phyloP scores from a whole-genome alignment of 208 protist species.

The Crithidia brevicula region DNA sequence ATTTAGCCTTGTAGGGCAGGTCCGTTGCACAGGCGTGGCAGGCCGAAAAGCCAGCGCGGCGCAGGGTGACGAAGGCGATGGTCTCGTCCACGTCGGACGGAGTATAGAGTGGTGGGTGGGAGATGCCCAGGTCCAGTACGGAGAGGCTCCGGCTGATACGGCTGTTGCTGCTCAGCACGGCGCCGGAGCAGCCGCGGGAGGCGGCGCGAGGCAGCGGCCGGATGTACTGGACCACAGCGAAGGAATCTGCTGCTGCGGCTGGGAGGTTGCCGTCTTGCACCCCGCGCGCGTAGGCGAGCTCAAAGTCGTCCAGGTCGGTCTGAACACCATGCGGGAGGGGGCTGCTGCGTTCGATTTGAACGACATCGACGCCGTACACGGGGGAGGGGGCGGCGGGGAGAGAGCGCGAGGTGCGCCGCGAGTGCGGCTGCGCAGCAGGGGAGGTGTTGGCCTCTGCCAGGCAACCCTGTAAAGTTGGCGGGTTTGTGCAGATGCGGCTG shows the following conservation, averaged over 20 bases:
- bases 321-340: not conserved
- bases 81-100: conserved; percentile 7
- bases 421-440: not conserved
- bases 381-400: not conserved
- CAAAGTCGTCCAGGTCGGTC: conserved; percentile 31
- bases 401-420: not conserved
- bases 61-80: conserved; percentile 35
- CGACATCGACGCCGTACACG: conserved; percentile 1
- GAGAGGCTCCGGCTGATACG: not conserved
- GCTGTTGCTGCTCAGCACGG: not conserved
- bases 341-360: conserved; percentile 23
- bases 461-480: too few relatives aligned
- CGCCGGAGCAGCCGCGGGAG: not conserved
- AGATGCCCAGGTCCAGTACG: not conserved
- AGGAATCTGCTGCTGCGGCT: not conserved
- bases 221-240: conserved; percentile 15
- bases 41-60: conserved; percentile 13
- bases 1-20: conserved; percentile 21
- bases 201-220: not conserved
- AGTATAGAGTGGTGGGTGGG: not conserved
- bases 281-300: conserved; percentile 26
- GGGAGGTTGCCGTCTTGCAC: conserved; percentile 1
- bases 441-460: not conserved
- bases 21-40: conserved; percentile 20
- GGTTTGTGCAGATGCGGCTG: not conserved